A percentile compares a stretch with the other conserved stretches of the same genome.
Evolutionary conservation across 2,329 filamentous ascomycete genomes (phyloP).

Genomic region (Malbranchea cinnamomea): DNA sequence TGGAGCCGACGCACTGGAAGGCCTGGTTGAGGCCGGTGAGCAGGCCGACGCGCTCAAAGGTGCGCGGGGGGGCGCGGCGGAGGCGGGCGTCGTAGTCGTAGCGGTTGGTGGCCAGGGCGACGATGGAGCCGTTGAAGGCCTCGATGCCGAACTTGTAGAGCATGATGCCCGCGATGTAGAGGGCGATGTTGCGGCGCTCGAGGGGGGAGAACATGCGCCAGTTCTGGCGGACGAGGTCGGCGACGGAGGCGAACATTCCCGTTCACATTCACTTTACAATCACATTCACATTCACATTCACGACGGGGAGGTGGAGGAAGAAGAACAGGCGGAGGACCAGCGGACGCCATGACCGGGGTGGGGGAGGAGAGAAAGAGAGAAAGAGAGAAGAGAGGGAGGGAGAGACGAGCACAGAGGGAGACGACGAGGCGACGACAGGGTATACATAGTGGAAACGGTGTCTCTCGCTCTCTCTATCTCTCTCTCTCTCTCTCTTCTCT

Average conservation of each 20-base stretch:
- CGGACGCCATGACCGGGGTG: slow-evolving; percentile 2
- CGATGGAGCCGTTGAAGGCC: slow-evolving; percentile 37
- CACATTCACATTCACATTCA: too few species aligned
- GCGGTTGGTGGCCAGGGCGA: slow-evolving; percentile 34
- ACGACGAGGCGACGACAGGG: background rate
- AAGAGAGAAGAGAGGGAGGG: background rate
- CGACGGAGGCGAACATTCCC: too few species aligned
- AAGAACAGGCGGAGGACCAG: background rate
- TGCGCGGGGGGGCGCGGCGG: slow-evolving; percentile 20
- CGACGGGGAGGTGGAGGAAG: too few species aligned
- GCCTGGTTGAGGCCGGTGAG: slow-evolving; percentile 37
- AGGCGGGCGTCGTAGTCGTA: slow-evolving; percentile 31
- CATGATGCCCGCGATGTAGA: slow-evolving; percentile 38
- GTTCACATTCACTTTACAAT: too few species aligned
- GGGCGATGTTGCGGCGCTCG: slow-evolving; percentile 32
- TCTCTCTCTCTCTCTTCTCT: too few species aligned
- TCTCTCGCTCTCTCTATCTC: too few species aligned
- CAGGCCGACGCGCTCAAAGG: slow-evolving; percentile 34
- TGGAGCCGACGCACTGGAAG: slow-evolving; percentile 36
- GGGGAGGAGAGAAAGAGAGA: background rate
- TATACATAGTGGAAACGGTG: too few species aligned
- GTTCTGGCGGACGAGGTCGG: slow-evolving; percentile 6
- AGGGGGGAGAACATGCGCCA: slow-evolving; percentile 21
- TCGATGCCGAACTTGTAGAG: slow-evolving; percentile 39
- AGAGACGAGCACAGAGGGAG: background rate